Evolutionary conservation across 441 rosid genomes (phyloP), one percentile per base, ranked within the genome.

Genomic region (Populus hybrid): DNA sequence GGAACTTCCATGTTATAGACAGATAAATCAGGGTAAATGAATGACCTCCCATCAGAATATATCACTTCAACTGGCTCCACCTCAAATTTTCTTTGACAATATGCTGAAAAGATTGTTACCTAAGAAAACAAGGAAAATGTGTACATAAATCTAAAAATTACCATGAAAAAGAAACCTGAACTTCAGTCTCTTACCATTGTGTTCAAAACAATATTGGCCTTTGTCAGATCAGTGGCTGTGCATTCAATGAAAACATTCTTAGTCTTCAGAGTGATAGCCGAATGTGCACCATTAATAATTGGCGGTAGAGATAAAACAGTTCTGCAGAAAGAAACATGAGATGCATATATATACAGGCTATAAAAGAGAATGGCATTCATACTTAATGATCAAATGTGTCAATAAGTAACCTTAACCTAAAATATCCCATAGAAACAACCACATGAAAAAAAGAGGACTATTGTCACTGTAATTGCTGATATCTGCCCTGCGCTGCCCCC

Each of bases 211-310:
- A 87, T 88, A 82, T 89, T 94, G 80, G 99, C 99, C 91, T 93
- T 93, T 4, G 96, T 93, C 84, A 94, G 83, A 84, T 96, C 99
- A 10, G 93, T 94, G 71, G 98, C 98, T 18, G 98, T 96, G 84
- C 99, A 96, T 81, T 96, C 99, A 81, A 94, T 89, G 82, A 96
- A 87, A 82, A 96, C 93, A 86, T 94, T 96, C 87, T 89, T 94
- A 30, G 99, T 96, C 89, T 93, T 87, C 71, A 94, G 85, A 77
- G 92, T 90, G 75, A 96, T 93, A 73, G 98, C 98, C 30, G 30
- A 28, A 28, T 28, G 30, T 28, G 30, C 30, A 28, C 30, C 30
- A 28, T 28, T 28, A 28, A 96, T 96, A 82, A 96, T 90, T 75
- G 99, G 99, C 0, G 98, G 98, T 78, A 93, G 79, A 79, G 99